Evolutionary conservation across 2,329 filamentous ascomycete species (phyloP).

Genomic region (Periconia sp.): DNA sequence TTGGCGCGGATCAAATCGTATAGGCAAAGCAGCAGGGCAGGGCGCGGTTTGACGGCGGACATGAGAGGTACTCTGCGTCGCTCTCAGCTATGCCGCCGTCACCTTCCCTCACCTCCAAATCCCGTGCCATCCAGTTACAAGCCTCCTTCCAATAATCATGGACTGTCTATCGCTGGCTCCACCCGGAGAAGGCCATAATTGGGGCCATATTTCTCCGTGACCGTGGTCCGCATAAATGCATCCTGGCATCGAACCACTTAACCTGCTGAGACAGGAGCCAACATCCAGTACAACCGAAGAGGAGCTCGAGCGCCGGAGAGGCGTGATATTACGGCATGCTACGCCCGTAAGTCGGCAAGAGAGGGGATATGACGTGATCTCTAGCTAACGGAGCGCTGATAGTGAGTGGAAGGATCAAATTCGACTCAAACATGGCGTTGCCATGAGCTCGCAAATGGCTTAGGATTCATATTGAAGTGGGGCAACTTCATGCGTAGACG

Average conservation of each 20-base stretch:
- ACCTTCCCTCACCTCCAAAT: constrained; percentile 8
- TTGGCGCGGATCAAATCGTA: too few species aligned
- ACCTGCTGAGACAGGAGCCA: constrained; percentile 17
- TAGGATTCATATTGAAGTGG: constrained; percentile 14
- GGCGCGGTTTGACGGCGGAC: constrained; percentile 16
- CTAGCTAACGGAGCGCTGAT: constrained; percentile 10
- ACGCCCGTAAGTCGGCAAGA: constrained; percentile 13
- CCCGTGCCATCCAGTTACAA: constrained; percentile 10
- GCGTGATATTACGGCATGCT: constrained; percentile 14
- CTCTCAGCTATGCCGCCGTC: constrained; percentile 8
- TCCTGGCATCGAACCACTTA: constrained; percentile 13
- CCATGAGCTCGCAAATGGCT: constrained; percentile 12
- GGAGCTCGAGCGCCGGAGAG: constrained; percentile 13
- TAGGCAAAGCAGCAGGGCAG: constrained; percentile 10
- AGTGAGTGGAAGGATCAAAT: constrained; percentile 11
- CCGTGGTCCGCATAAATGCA: constrained; percentile 10
- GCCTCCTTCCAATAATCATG: background rate
- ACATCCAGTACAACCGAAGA: constrained; percentile 14
- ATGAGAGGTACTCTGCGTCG: constrained; percentile 14
- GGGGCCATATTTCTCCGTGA: constrained; percentile 9
- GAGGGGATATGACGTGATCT: constrained; percentile 14
- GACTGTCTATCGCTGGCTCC: constrained; percentile 9
- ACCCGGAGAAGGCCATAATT: constrained; percentile 10
- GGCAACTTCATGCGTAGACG: constrained; percentile 12
- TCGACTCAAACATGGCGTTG: constrained; percentile 13